Conservation (phyloP, 2,329 filamentous ascomycete species). For the Ascochyta rabiei region DNA sequence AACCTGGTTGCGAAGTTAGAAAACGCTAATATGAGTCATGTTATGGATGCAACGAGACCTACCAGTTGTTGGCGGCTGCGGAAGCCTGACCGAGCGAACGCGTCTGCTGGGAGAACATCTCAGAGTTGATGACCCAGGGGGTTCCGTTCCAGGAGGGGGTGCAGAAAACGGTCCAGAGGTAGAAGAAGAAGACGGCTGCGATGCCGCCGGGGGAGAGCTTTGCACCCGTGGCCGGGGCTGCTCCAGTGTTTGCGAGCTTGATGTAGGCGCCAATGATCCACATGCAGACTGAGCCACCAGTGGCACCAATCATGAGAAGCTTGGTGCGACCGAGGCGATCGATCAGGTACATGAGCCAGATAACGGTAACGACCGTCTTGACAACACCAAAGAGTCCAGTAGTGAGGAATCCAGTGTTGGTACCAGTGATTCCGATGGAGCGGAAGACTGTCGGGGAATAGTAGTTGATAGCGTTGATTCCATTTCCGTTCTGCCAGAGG, state of each 20-base stretch:
- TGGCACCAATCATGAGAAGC: slow-evolving; percentile 69
- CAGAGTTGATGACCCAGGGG: slow-evolving; percentile 74
- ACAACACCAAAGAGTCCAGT: slow-evolving; percentile 80
- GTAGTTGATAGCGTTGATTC: slow-evolving; percentile 78
- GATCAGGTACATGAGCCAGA: slow-evolving; percentile 73
- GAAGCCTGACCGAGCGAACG: slow-evolving; percentile 70
- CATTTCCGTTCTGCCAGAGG: slow-evolving; percentile 77
- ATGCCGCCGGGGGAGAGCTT: slow-evolving; percentile 58
- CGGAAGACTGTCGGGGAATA: slow-evolving; percentile 75
- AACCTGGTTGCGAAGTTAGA: slow-evolving; percentile 39
- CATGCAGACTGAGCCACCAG: slow-evolving; percentile 68
- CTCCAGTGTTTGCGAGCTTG: slow-evolving; percentile 54
- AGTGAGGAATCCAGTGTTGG: slow-evolving; percentile 66
- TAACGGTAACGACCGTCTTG: slow-evolving; percentile 70
- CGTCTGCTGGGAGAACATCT: slow-evolving; percentile 76
- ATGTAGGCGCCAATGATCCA: slow-evolving; percentile 70
- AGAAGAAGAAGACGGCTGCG: slow-evolving; percentile 73
- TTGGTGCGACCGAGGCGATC: slow-evolving; percentile 68
- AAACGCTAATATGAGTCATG: too few species aligned
- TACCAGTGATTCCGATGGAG: slow-evolving; percentile 66
- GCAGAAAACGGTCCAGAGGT: slow-evolving; percentile 75
- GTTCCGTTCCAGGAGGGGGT: slow-evolving; percentile 74
- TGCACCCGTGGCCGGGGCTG: slow-evolving; percentile 34
- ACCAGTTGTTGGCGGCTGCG: slow-evolving; percentile 74
- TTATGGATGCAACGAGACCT: not conserved